A percentile compares a stretch with the other conserved stretches of the same genome.
Conservation (phyloP, 1,284 basidiomycete genomes). For the Hemileia vastatrix region DNA sequence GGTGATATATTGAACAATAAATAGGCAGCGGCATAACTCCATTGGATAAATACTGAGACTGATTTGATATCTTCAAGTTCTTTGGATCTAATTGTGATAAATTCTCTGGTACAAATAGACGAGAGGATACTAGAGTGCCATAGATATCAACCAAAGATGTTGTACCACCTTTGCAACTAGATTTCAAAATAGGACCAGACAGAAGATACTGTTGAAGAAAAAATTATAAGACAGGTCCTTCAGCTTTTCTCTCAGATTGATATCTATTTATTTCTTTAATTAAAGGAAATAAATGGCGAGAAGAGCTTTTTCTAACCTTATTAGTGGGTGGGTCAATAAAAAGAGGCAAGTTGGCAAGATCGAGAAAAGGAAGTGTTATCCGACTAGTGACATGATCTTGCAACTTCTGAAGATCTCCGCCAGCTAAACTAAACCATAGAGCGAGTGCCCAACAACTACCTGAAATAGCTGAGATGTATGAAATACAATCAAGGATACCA, state of each 20-base stretch:
- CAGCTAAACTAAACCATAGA: slow-evolving; percentile 46
- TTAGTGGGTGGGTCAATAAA: slow-evolving; percentile 46
- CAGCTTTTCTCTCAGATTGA: too few species aligned
- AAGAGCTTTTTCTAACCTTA: slow-evolving; percentile 32
- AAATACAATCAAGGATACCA: slow-evolving; percentile 45
- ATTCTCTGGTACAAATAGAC: slow-evolving; percentile 46
- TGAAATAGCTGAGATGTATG: slow-evolving; percentile 48
- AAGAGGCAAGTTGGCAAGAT: slow-evolving; percentile 45
- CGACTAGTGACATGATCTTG: slow-evolving; percentile 43
- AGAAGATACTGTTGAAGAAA: slow-evolving; percentile 31
- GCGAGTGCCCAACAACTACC: slow-evolving; percentile 48
- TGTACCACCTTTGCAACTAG: slow-evolving; percentile 40
- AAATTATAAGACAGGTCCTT: too few species aligned
- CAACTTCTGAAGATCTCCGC: slow-evolving; percentile 33
- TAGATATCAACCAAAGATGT: slow-evolving; percentile 47
- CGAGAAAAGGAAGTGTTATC: slow-evolving; percentile 46
- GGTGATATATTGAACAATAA: slow-evolving; percentile 46
- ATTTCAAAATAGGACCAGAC: slow-evolving; percentile 46
- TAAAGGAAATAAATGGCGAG: background rate
- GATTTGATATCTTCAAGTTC: slow-evolving; percentile 46
- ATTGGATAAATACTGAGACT: slow-evolving; percentile 42
- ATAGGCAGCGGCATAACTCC: slow-evolving; percentile 47
- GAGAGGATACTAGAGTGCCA: slow-evolving; percentile 47
- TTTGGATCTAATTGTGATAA: slow-evolving; percentile 38
- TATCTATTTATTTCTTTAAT: too few species aligned